Conservation (phyloP, 805 yeast species). For the Cyberlindnera bimundalis region DNA sequence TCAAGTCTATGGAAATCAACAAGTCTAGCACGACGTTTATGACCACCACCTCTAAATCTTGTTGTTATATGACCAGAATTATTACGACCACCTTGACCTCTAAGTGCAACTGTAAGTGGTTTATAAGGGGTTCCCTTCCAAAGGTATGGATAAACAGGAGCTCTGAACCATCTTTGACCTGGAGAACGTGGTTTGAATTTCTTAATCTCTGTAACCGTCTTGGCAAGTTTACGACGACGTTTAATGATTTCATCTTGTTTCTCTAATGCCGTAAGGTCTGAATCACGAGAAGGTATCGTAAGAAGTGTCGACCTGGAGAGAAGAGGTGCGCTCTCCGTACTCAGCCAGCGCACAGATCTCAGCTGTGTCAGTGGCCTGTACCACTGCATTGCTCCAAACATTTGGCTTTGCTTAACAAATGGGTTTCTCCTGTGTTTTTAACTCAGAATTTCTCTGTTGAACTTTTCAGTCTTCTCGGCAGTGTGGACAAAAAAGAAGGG, state of each 20-base stretch:
- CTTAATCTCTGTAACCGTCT: conserved; percentile 68
- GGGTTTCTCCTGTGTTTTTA: too few species aligned
- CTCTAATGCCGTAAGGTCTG: conserved; percentile 69
- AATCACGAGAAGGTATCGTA: conserved; percentile 39
- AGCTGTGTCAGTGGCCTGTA: background rate
- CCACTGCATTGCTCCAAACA: background rate
- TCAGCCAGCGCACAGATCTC: background rate
- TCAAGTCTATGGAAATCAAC: conserved; percentile 69
- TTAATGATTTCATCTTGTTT: conserved; percentile 68
- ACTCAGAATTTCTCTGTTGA: too few species aligned
- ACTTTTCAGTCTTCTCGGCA: too few species aligned
- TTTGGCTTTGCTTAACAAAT: too few species aligned
- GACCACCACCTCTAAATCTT: conserved; percentile 97
- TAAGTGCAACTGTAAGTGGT: conserved; percentile 69
- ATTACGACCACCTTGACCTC: conserved; percentile 84
- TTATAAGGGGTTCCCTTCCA: conserved; percentile 81
- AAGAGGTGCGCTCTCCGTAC: background rate
- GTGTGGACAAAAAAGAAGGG: too few species aligned
- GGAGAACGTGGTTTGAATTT: conserved; percentile 80
- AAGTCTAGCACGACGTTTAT: conserved; percentile 79
- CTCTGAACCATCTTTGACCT: conserved; percentile 82
- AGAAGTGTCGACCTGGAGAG: conserved; percentile 25
- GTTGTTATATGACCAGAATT: conserved; percentile 83
- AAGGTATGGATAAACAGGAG: conserved; percentile 82
- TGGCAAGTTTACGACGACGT: conserved; percentile 69